Conservation (phyloP, 306 rosid species). For the Vigna nakashimae region DNA sequence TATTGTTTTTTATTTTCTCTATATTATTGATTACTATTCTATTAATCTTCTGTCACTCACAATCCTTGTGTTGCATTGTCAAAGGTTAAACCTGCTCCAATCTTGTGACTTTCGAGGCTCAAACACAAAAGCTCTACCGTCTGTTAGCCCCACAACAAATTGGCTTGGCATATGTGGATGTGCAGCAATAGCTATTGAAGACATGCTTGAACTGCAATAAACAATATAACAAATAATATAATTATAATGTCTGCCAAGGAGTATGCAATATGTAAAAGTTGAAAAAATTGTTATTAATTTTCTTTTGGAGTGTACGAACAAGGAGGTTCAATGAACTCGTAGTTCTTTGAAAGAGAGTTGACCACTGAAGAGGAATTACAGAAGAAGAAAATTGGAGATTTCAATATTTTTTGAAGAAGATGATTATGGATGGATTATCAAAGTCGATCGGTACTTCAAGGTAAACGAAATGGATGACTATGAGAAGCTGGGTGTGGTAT, state of each 20-base stretch:
- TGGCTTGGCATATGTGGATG: constrained; percentile 45
- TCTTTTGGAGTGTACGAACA: too few species aligned
- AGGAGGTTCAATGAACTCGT: too few species aligned
- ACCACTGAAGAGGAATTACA: too few species aligned
- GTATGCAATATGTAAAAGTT: not conserved
- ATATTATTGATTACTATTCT: not conserved
- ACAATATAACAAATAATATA: not conserved
- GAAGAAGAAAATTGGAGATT: too few species aligned
- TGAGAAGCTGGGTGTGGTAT: too few species aligned
- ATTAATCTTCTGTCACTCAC: not conserved
- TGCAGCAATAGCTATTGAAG: constrained; percentile 44
- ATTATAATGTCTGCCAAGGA: not conserved
- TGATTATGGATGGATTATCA: too few species aligned
- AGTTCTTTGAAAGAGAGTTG: too few species aligned
- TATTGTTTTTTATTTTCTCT: not conserved
- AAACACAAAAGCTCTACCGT: constrained; percentile 42
- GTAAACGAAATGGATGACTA: too few species aligned
- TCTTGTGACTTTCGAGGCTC: constrained; percentile 39
- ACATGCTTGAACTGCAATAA: constrained; percentile 32
- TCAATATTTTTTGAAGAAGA: too few species aligned
- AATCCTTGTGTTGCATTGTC: not conserved
- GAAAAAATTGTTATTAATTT: too few species aligned
- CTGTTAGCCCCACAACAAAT: constrained; percentile 46
- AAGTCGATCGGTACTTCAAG: too few species aligned
- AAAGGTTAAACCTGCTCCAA: constrained; percentile 4